Base-by-base conservation (phyloP, 2,329 filamentous ascomycete genomes). In the Diatrype stigma region DNA sequence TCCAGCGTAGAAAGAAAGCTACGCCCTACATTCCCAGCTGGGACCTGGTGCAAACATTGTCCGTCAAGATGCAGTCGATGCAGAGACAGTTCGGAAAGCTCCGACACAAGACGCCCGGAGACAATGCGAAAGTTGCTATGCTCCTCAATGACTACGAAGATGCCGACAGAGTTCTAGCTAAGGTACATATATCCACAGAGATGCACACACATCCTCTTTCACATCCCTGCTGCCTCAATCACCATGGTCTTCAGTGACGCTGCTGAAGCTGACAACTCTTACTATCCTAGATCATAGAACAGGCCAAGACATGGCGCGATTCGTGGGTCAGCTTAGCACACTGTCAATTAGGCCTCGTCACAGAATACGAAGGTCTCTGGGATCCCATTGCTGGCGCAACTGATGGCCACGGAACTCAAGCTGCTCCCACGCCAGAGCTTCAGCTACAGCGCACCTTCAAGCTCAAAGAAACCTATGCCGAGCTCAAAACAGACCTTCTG, bases 61-160 rank as follows among this genome's bases (percentile, higher is more conserved):
- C 37, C 10, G 16, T 50, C 60, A 78, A 61, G 44, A 88, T 88
- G 85, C 83, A 87, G 68, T 81, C 82, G 42, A 80, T 94, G 71
- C 85, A 91, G 65, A 78, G 89, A 56, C 83, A 86, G 63, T 86
- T 92, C 59, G 88, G 87, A 54, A 85, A 81, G 69, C 81, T 92
- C 64, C 78, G 84, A 70, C 83, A 81, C 63, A 80, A 75, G 60
- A 71, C 84, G 55, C 83, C 85, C 22, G 87, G 86, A 51, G 87
- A 94, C 68, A 86, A 90, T 65, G 85, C 85, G 57, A 86, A 90
- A 64, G 84, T 93, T 44, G 84, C 85, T 11, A 79, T 86, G 42
- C 75, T 94, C 49, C 73, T 95, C 51, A 85, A 82, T 60, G 89
- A 94, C 63, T 94, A 91, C 65, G 86, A 90, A 60, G 85, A 92